Base-by-base conservation (phyloP, 345 rosid species). In the Lumnitzera racemosa region DNA sequence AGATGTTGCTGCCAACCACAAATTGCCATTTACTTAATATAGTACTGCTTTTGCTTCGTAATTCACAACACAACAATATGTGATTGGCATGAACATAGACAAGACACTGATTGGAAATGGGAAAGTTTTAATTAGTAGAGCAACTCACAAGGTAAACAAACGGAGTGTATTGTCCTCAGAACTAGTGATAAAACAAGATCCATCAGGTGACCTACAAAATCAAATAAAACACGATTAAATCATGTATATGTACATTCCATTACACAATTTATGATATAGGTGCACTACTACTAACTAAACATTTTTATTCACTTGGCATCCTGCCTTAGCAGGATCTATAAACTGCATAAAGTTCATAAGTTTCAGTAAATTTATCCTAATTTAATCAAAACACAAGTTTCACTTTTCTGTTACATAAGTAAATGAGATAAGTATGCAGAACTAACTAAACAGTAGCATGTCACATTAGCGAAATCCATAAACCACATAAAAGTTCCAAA, bases 131-230 rank as follows among this genome's bases (percentile, higher is more conserved):
- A 54, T 13, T 5, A 54, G 0, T n/a, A 24, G 43, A 43, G 25
- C 5, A 55, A 11, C 91, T 76, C 76, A 94, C 97, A 76, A 52
- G 20, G 85, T 62, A 78, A 94, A 94, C 13, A 86, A 43, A 29
- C 89, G 82, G 63, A 90, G 77, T n/a, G 77, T 77, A 51, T 86
- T 90, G 24, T 90, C 97, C 73, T 94, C 96, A 0, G 92, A 79
- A 77, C 78, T 86, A 51, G 90, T 66, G 57, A 94, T 78, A 69
- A 94, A 83, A 67, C 95, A 86, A 0, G 96, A 90, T 36, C 96
- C 99, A 57, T 94, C 99, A 20, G 96, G 99, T 31, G 99, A 94
- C 99, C 98, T 91, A 48, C 59, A 65, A 58, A 61, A 41, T 17
- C 56, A 53, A 62, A 66, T 4, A 72, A 65, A 63, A 54, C 57